A percentile compares a stretch with the other conserved stretches of the same genome.
Evolutionary conservation across 139 green algal genomes (phyloP).

Genomic region (Coccomyxa sp.): DNA sequence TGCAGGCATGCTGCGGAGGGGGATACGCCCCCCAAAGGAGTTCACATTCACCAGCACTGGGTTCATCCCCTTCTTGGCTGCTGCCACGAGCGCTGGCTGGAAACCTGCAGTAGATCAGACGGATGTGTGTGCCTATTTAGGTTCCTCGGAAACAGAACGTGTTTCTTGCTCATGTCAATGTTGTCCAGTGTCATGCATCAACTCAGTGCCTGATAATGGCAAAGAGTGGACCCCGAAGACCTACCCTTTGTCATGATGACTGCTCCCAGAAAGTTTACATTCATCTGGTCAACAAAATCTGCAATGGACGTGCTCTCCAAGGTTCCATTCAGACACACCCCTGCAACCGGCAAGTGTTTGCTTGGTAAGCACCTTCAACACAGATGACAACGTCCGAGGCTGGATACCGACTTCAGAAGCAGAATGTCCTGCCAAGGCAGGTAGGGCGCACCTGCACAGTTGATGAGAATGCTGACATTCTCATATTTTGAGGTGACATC

Average conservation of each 20-base stretch:
- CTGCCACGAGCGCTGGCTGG: conserved; percentile 28
- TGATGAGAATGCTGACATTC: conserved; percentile 32
- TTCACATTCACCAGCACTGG: conserved; percentile 38
- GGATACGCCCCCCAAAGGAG: conserved; percentile 32
- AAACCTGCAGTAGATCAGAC: conserved; percentile 16
- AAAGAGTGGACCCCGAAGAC: neutral
- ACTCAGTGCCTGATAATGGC: no score
- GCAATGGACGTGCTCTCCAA: conserved; percentile 24
- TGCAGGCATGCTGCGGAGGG: conserved; percentile 36
- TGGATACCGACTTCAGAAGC: neutral
- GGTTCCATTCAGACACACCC: conserved; percentile 23
- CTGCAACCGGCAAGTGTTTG: conserved; percentile 8
- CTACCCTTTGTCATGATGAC: conserved; percentile 27
- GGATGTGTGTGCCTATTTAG: no score
- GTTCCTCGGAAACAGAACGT: no score
- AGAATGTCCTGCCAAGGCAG: neutral
- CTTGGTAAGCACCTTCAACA: neutral
- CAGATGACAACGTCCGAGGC: neutral
- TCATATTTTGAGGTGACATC: conserved; percentile 29
- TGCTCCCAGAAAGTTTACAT: conserved; percentile 44
- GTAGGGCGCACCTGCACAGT: neutral
- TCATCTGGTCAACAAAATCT: conserved; percentile 25
- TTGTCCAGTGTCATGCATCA: no score
- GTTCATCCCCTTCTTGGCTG: conserved; percentile 9
- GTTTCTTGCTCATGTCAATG: no score